Percentiles rank a stretch among this genome's conserved stretches.
These are phyloP conservation scores for Galium porrigens DNA, from an alignment of 305 asterid genomes.

Conservation along the genomic window DNA sequence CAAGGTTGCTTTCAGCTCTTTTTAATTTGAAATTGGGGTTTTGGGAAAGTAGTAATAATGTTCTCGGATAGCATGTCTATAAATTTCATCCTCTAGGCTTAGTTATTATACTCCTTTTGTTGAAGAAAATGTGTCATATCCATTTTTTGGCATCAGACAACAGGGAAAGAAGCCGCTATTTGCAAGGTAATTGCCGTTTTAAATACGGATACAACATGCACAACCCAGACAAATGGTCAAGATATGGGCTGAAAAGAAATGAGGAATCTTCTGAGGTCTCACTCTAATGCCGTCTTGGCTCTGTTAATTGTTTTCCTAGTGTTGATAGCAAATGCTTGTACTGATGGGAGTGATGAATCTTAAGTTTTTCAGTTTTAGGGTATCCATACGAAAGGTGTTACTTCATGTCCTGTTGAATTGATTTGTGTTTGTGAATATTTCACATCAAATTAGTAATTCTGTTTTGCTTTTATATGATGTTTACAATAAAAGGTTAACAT, in stretches of 20 bases:
- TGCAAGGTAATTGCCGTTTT: constrained; percentile 86
- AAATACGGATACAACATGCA: constrained; percentile 82
- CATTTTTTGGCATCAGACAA: constrained; percentile 5
- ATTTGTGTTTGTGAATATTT: background rate
- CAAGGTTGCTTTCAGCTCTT: too few species aligned
- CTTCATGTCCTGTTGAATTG: background rate
- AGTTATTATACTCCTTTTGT: background rate
- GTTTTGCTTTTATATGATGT: background rate
- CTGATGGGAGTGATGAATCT: too few species aligned
- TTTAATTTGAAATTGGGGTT: too few species aligned
- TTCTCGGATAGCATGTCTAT: background rate
- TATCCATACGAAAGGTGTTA: background rate
- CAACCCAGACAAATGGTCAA: constrained; percentile 89
- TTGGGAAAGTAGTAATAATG: too few species aligned
- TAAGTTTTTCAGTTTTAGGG: too few species aligned
- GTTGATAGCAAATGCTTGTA: too few species aligned
- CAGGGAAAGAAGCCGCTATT: constrained; percentile 95
- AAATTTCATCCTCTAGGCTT: background rate
- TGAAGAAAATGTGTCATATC: background rate
- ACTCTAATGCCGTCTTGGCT: background rate
- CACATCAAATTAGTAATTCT: background rate
- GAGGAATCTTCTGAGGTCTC: constrained; percentile 14
- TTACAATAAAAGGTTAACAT: too few species aligned
- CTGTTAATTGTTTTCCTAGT: background rate
- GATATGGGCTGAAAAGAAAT: constrained; percentile 96